A percentile compares a stretch with the other conserved stretches of the same genome.
Conservation (phyloP, 2,329 filamentous ascomycete species). For the Pseudocercospora pini-densiflorae region DNA sequence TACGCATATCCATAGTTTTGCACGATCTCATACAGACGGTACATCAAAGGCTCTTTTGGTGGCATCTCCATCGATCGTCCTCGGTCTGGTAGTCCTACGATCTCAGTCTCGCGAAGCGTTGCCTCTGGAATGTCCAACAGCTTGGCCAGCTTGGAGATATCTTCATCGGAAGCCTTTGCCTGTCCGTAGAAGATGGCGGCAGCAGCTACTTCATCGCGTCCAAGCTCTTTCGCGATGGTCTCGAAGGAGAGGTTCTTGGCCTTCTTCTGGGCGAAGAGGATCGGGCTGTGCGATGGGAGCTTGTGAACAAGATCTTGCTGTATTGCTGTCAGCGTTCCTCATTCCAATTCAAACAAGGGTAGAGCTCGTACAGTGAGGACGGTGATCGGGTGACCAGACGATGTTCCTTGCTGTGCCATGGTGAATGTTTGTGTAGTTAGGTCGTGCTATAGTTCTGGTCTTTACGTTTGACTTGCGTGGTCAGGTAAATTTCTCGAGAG, state of each 20-base stretch:
- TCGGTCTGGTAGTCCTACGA: conserved; percentile 78
- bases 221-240: conserved; percentile 72
- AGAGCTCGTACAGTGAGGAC: conserved; percentile 25
- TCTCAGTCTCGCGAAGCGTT: conserved; percentile 60
- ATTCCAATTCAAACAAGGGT: not conserved
- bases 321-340: not conserved
- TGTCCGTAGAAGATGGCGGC: conserved; percentile 93
- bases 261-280: conserved; percentile 82
- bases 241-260: conserved; percentile 77
- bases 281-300: conserved; percentile 71
- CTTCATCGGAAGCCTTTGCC: conserved; percentile 71
- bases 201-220: conserved; percentile 80
- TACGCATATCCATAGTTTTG: conserved; percentile 98
- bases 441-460: not conserved
- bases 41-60: conserved; percentile 83
- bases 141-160: conserved; percentile 68
- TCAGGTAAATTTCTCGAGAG: too few species aligned
- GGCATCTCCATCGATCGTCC: conserved; percentile 82
- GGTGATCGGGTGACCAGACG: conserved; percentile 29
- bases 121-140: conserved; percentile 65
- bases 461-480: not conserved
- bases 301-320: conserved; percentile 69
- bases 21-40: conserved; percentile 89
- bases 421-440: not conserved
- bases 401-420: conserved; percentile 28